phyloP scores from a whole-genome alignment of 2,329 filamentous ascomycete genomes.

The Epichloe coenophiala region DNA sequence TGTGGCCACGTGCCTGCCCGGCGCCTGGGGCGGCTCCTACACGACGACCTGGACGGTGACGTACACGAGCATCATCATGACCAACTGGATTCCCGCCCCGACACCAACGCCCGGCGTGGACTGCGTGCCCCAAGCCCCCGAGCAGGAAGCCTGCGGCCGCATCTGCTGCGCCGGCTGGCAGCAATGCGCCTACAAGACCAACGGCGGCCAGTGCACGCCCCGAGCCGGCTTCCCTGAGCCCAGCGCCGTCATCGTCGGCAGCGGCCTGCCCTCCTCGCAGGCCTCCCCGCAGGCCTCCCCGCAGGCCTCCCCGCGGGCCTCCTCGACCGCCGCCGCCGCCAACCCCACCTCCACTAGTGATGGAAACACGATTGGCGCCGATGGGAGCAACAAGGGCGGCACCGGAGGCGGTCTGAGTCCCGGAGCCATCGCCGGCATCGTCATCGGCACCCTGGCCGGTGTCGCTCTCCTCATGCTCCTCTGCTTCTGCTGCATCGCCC shows the following conservation, averaged over 20 bases:
- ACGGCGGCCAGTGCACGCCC: slow-evolving; percentile 40
- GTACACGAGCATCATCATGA: slow-evolving; percentile 45
- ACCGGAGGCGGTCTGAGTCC: slow-evolving; percentile 40
- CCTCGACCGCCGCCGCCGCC: slow-evolving; percentile 37
- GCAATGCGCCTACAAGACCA: slow-evolving; percentile 40
- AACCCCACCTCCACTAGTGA: slow-evolving; percentile 32
- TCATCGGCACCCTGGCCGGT: slow-evolving; percentile 58
- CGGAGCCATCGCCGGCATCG: slow-evolving; percentile 69
- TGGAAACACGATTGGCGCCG: slow-evolving; percentile 24
- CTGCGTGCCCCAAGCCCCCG: slow-evolving; percentile 37
- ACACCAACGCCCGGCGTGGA: slow-evolving; percentile 28
- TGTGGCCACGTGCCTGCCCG: slow-evolving; percentile 35
- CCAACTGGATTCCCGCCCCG: slow-evolving; percentile 31
- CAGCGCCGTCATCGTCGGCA: slow-evolving; percentile 32
- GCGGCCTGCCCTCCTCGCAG: slow-evolving; percentile 32
- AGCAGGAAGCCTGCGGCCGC: slow-evolving; percentile 49
- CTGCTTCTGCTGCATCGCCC: slow-evolving; percentile 61
- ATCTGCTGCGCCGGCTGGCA: slow-evolving; percentile 61
- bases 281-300: slow-evolving; percentile 7
- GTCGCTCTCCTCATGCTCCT: slow-evolving; percentile 53
- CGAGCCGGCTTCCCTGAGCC: slow-evolving; percentile 34
- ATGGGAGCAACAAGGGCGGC: slow-evolving; percentile 25
- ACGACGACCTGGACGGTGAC: slow-evolving; percentile 50
- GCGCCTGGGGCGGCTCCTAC: slow-evolving; percentile 21
- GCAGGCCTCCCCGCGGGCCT: slow-evolving; percentile 14